Percentiles rank a stretch among this genome's conserved stretches.
Evolutionary conservation across 2,329 filamentous ascomycete species (phyloP).

Genomic region (Exophiala calicioides): DNA sequence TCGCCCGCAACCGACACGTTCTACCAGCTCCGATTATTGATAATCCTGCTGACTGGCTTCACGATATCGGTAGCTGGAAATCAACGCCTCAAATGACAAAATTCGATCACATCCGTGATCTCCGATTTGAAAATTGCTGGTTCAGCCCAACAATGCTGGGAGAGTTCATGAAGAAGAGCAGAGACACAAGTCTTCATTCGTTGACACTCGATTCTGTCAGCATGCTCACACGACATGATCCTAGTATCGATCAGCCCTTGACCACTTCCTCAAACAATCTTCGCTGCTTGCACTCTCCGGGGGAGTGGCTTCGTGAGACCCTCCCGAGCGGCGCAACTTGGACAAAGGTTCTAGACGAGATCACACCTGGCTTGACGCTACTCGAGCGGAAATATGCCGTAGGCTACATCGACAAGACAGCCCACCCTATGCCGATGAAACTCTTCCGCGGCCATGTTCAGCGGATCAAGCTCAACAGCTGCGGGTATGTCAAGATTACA

Average conservation of each 20-base stretch:
- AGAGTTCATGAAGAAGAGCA: slow-evolving; percentile 53
- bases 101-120: slow-evolving; percentile 58
- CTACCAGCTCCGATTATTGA: slow-evolving; percentile 56
- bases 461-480: slow-evolving; percentile 58
- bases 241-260: slow-evolving; percentile 10
- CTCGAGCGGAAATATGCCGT: slow-evolving; percentile 37
- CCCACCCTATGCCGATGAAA: slow-evolving; percentile 13
- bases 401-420: slow-evolving; percentile 27
- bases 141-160: slow-evolving; percentile 60
- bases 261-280: slow-evolving; percentile 16
- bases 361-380: slow-evolving; percentile 51
- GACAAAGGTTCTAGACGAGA: slow-evolving; percentile 51
- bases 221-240: slow-evolving; percentile 51
- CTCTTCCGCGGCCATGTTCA: slow-evolving; percentile 38
- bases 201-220: slow-evolving; percentile 67
- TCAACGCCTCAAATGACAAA: slow-evolving; percentile 43
- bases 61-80: slow-evolving; percentile 4
- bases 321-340: slow-evolving; percentile 51
- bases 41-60: slow-evolving; percentile 22
- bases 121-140: slow-evolving; percentile 71
- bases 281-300: slow-evolving; percentile 18
- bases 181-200: slow-evolving; percentile 50
- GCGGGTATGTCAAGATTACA: slow-evolving; percentile 56
- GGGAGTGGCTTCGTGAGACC: slow-evolving; percentile 37
- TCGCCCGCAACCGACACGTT: slow-evolving; percentile 63